phyloP scores from a whole-genome alignment of 1,284 basidiomycete species.

The Malassezia nana region DNA sequence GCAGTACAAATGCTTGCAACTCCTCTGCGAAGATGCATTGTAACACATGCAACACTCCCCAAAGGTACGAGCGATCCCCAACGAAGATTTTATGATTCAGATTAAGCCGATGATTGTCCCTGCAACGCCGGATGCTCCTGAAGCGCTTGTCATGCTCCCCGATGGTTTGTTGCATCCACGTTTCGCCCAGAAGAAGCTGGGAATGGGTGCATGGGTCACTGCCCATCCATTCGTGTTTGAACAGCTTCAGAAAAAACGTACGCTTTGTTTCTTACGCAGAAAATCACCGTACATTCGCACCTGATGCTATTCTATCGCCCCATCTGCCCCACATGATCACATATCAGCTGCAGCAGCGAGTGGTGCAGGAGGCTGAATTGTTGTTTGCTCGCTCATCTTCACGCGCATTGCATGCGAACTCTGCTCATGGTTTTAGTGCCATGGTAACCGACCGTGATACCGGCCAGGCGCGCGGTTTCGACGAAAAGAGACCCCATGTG shows the following conservation, averaged over 20 bases:
- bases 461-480: neutral
- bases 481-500: neutral
- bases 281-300: constrained; percentile 3
- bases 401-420: neutral
- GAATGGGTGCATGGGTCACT: constrained; percentile 13
- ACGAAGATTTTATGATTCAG: constrained; percentile 16
- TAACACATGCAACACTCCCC: constrained; percentile 13
- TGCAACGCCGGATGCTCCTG: neutral
- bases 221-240: constrained; percentile 8
- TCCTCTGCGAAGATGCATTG: constrained; percentile 17
- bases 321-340: constrained; percentile 8
- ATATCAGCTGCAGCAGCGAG: constrained; percentile 16
- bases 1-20: constrained; percentile 19
- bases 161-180: constrained; percentile 19
- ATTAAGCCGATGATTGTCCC: constrained; percentile 10
- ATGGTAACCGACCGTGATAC: neutral
- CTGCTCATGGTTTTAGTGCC: neutral
- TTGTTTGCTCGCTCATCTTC: constrained; percentile 4
- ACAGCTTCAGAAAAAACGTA: constrained; percentile 7
- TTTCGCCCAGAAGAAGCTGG: constrained; percentile 10
- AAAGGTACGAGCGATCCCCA: constrained; percentile 5
- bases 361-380: constrained; percentile 18
- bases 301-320: constrained; percentile 6
- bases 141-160: constrained; percentile 10
- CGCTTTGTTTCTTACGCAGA: neutral